Evolutionary conservation across 208 protist genomes (phyloP).

Genomic region (Leishmania mexicana): DNA sequence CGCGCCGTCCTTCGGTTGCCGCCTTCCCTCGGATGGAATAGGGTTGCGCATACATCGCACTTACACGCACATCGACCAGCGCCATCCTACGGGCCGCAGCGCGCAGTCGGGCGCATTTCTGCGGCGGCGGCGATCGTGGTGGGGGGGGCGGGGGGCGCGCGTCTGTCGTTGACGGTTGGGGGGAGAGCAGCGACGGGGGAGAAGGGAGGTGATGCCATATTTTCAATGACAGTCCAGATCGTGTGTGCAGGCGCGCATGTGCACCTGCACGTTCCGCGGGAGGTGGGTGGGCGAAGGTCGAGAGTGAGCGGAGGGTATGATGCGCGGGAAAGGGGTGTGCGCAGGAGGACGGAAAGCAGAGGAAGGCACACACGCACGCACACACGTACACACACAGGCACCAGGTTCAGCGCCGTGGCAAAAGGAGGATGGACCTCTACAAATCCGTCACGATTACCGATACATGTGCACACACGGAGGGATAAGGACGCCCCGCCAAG

Average conservation of each 20-base stretch:
- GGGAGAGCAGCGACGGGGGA: neutral
- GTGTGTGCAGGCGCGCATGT: neutral
- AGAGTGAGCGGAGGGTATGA: neutral
- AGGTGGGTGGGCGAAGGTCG: too few relatives aligned
- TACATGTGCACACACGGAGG: neutral
- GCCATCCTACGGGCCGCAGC: neutral
- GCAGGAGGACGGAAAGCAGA: neutral
- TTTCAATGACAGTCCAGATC: neutral
- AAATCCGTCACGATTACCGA: neutral
- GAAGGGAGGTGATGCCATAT: neutral
- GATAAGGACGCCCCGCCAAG: neutral
- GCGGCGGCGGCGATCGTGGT: too few relatives aligned
- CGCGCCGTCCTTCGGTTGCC: neutral
- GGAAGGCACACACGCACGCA: neutral
- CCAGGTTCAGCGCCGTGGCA: too few relatives aligned
- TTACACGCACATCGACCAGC: neutral
- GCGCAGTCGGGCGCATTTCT: too few relatives aligned
- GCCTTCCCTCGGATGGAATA: neutral
- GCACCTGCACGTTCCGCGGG: neutral
- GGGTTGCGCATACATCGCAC: neutral
- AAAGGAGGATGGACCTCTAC: neutral
- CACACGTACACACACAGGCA: neutral
- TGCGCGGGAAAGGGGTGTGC: neutral
- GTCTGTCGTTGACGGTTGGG: too few relatives aligned
- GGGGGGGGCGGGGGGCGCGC: too few relatives aligned